phyloP scores from a whole-genome alignment of 495 filamentous ascomycete genomes.

The Thermothielavioides terrestris region DNA sequence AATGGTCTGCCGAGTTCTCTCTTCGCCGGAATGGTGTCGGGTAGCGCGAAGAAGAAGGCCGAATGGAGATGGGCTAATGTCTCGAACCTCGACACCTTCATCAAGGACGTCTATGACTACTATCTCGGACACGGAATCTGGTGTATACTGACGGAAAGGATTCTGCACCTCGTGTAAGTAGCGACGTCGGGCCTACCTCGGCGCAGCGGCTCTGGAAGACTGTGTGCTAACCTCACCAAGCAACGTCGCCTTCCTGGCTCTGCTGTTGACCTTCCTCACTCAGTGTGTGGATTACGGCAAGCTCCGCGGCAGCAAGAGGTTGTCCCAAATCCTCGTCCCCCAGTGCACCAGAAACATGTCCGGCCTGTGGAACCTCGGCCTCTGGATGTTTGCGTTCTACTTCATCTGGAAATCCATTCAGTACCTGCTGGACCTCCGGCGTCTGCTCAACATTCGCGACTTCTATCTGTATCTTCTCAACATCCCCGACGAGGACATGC shows the following conservation, averaged over 20 bases:
- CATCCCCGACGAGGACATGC: conserved; percentile 85
- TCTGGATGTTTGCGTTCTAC: conserved; percentile 85
- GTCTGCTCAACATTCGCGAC: conserved; percentile 70
- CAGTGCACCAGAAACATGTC: conserved; percentile 87
- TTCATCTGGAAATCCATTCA: conserved; percentile 74
- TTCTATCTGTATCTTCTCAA: conserved; percentile 83
- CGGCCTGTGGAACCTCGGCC: conserved; percentile 59
- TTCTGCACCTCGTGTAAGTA: conserved; percentile 66
- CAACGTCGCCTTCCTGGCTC: conserved; percentile 66
- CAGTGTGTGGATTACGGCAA: conserved; percentile 79
- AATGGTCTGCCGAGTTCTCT: conserved; percentile 21
- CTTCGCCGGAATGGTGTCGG: conserved; percentile 33
- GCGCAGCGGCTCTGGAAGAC: background rate
- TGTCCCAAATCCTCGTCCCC: conserved; percentile 69
- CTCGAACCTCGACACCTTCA: conserved; percentile 81
- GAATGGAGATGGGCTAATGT: conserved; percentile 97
- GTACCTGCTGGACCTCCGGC: conserved; percentile 64
- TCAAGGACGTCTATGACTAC: conserved; percentile 85
- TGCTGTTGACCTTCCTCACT: conserved; percentile 74
- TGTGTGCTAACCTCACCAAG: conserved; percentile 21
- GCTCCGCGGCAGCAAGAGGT: conserved; percentile 62
- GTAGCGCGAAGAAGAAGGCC: conserved; percentile 69
- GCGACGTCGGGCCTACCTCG: background rate
- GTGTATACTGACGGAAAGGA: conserved; percentile 69
- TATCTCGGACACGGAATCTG: conserved; percentile 79